Base-by-base conservation (phyloP, 805 yeast species). In the Zygotorulaspora danielsina region DNA sequence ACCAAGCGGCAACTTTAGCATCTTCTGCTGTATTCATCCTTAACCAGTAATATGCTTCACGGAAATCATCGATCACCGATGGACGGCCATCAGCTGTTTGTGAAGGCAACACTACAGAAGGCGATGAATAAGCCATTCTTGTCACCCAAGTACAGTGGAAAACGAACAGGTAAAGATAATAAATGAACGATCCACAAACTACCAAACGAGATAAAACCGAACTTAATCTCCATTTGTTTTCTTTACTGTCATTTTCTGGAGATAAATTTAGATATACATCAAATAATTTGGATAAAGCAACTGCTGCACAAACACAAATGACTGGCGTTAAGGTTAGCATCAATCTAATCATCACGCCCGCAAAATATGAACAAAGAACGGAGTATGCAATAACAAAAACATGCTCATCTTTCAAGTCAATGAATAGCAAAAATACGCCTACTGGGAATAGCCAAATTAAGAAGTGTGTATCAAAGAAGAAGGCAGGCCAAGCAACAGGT, bases 401-500 rank as follows among this genome's bases (percentile, higher is more conserved):
- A 51, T 90, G 96, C 68, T 89, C 97, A 61, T 93, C 85, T 39
- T 79, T 75, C 58, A 93, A 72, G 44, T 93, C 96, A 64, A 84
- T 84, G 76, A 93, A 84, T 52, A 90, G 74, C 50, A 93, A 66
- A 68, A 84, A 93, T 35, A 94, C 83, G 48, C 98, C 99, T 5
- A 89, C 97, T 38, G 99, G 98, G 85, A 93, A 93, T 52, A 93
- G 72, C 98, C 98, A 94, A 55, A 90, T 85, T 66, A 93, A 72
- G 72, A 90, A 77, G 55, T 80, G 85, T 36, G 93, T 81, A 64
- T 93, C 98, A 61, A 90, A 86, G 76, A 87, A 93, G 64, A 93
- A 94, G 9, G 97, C 79, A 8, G 97, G 95, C 99, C 99, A 93
- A 3, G 98, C 96, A n/a, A 97, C 90, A 44, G 99, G 99, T 72